Conservation (phyloP, 352 stramenopile species). For the Globisporangium acanthophoron region DNA sequence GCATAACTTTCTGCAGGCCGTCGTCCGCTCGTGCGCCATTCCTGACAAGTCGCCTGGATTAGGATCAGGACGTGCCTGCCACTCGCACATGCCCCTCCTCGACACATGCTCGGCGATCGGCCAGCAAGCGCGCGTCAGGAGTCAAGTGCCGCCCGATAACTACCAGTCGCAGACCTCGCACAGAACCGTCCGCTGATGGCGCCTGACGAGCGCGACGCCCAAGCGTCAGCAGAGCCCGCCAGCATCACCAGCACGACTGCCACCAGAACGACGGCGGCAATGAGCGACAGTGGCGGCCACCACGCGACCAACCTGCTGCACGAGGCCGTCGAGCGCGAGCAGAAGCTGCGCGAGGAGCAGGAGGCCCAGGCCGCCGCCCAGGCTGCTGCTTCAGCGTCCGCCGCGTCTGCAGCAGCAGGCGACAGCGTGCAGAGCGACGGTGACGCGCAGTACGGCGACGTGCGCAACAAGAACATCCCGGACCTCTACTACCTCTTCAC, state of each 20-base stretch:
- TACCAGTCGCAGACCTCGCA: too few species aligned
- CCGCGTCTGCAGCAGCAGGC: neutral
- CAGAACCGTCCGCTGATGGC: too few species aligned
- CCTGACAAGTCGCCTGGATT: too few species aligned
- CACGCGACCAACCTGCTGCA: conserved; percentile 16
- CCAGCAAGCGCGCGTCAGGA: too few species aligned
- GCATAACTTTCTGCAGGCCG: too few species aligned
- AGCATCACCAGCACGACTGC: neutral
- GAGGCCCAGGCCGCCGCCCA: neutral
- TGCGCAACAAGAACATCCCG: conserved; percentile 20
- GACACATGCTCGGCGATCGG: too few species aligned
- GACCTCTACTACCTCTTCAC: conserved; percentile 61
- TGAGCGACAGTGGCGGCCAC: neutral
- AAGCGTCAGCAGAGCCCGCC: too few species aligned
- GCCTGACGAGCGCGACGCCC: too few species aligned
- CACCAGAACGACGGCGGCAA: neutral
- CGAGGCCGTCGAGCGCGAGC: conserved; percentile 13
- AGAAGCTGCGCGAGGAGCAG: conserved; percentile 6
- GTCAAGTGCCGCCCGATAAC: too few species aligned
- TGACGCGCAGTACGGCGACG: conserved; percentile 9
- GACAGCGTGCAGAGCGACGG: conserved; percentile 10
- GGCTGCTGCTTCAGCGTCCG: neutral
- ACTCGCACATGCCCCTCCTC: too few species aligned
- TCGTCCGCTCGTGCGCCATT: too few species aligned
- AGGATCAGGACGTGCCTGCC: too few species aligned